These are phyloP conservation scores for Daldinia caldariorum DNA, from an alignment of 495 filamentous ascomycete species.

Conservation along the genomic window DNA sequence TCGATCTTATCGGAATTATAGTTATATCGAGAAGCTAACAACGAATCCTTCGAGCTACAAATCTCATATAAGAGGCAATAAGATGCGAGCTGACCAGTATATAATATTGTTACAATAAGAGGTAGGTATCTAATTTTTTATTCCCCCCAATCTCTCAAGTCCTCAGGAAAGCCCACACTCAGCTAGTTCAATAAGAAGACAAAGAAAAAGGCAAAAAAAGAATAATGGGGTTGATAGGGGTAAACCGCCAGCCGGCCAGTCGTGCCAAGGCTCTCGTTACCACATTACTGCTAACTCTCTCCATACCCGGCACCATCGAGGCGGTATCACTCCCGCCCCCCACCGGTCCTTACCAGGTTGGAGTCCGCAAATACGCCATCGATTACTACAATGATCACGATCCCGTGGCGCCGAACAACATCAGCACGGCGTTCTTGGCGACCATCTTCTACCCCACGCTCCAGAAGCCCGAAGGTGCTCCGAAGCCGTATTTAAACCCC, in stretches of 20 bases:
- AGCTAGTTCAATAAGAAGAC: background rate
- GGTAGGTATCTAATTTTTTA: background rate
- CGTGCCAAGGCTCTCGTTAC: background rate
- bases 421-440: slow-evolving; percentile 43
- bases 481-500: slow-evolving; percentile 39
- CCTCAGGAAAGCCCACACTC: background rate
- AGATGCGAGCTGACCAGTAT: no score
- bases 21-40: background rate
- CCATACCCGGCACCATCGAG: background rate
- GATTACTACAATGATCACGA: slow-evolving; percentile 36
- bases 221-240: background rate
- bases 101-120: no score
- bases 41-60: slow-evolving; percentile 1
- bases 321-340: slow-evolving; percentile 31
- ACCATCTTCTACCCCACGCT: slow-evolving; percentile 45
- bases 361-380: slow-evolving; percentile 32
- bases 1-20: background rate
- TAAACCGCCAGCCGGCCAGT: background rate
- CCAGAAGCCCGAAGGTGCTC: slow-evolving; percentile 30
- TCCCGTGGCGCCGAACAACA: slow-evolving; percentile 42
- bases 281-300: background rate
- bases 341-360: slow-evolving; percentile 40
- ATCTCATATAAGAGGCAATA: background rate
- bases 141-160: background rate
- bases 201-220: background rate